Conservation (phyloP, 768 basidiomycete species). For the Kwoniella sp. region DNA sequence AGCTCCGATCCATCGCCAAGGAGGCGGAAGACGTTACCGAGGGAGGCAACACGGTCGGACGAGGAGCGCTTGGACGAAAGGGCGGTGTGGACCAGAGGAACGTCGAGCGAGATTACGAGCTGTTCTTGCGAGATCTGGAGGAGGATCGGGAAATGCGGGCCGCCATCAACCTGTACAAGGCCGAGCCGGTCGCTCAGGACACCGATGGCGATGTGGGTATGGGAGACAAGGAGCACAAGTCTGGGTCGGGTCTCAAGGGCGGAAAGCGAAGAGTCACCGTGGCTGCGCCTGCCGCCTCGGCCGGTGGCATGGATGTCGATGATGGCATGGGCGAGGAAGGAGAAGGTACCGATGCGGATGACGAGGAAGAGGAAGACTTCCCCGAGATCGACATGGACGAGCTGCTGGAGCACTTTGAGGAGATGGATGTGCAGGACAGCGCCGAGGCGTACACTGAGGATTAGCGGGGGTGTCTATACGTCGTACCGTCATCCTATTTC, state of each 20-base stretch:
- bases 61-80: conserved; percentile 83
- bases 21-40: conserved; percentile 75
- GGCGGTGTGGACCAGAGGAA: conserved; percentile 86
- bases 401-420: conserved; percentile 84
- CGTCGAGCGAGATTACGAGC: conserved; percentile 94
- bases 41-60: conserved; percentile 46
- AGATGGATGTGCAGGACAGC: conserved; percentile 67
- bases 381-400: conserved; percentile 80
- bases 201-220: conserved; percentile 55
- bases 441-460: too few species aligned
- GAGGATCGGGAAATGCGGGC: conserved; percentile 88
- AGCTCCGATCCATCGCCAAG: conserved; percentile 80
- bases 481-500: too few species aligned
- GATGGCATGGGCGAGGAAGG: conserved; percentile 42
- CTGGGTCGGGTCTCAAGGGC: conserved; percentile 37
- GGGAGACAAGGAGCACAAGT: conserved; percentile 29
- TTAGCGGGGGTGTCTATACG: too few species aligned
- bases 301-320: conserved; percentile 43
- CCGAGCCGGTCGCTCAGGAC: conserved; percentile 3
- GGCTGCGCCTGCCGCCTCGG: conserved; percentile 6
- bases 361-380: conserved; percentile 75
- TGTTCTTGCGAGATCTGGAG: conserved; percentile 88
- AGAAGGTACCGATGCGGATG: conserved; percentile 52
- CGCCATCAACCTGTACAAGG: conserved; percentile 73
- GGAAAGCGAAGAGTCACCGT: conserved; percentile 32